Conservation (phyloP, 2,329 filamentous ascomycete species). For the Aspergillus sergii region DNA sequence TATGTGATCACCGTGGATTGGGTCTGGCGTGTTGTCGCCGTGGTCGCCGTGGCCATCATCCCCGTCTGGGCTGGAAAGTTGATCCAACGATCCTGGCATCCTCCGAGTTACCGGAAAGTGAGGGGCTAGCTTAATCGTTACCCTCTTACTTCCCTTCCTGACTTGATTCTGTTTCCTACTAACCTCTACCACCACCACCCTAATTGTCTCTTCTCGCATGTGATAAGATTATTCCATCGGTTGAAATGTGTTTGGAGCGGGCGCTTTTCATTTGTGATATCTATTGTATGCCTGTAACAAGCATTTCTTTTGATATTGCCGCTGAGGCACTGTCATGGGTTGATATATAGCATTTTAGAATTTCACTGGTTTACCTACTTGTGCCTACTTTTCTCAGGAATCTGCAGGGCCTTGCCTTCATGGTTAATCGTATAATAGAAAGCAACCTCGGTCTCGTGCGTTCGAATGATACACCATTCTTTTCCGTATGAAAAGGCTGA, state of each 20-base stretch:
- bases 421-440: too few relatives aligned
- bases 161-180: background rate
- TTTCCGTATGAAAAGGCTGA: too few relatives aligned
- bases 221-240: background rate
- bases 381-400: background rate
- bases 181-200: background rate
- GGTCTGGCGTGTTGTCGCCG: conserved; percentile 82
- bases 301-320: background rate
- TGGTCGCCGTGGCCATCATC: conserved; percentile 76
- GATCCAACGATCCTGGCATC: conserved; percentile 80
- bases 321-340: background rate
- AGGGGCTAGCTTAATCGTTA: conserved; percentile 33
- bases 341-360: background rate
- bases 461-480: background rate
- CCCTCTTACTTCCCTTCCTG: background rate
- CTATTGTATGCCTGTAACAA: background rate
- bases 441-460: too few relatives aligned
- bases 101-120: conserved; percentile 93
- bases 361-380: background rate
- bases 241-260: conserved; percentile 5
- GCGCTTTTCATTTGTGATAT: background rate
- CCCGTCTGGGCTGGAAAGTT: conserved; percentile 88
- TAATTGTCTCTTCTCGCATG: background rate
- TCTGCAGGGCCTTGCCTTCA: too few relatives aligned
- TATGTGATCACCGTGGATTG: conserved; percentile 82